Evolutionary conservation across 768 basidiomycete genomes (phyloP), one percentile per base, ranked within the genome.

Genomic region (Roridomyces roridus): DNA sequence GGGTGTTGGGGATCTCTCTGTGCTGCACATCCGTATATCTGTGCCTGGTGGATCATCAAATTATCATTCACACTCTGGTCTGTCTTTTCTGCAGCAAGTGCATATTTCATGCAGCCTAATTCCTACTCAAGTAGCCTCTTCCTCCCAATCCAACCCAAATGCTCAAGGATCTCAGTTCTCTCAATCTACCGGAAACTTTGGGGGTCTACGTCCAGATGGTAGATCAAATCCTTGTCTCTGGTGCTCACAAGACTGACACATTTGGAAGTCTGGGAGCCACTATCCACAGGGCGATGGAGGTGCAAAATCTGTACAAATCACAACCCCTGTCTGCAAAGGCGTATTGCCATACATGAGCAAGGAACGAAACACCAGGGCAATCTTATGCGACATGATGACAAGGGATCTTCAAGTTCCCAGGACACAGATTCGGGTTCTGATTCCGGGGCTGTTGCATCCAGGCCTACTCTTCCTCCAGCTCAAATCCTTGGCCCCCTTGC

Each of bases 1-100:
- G 6, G 51, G 51, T 5, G 39, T 53, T 39, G 14, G 44, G n/a
- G 51, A 53, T 21, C 43, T 46, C 6, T 53, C 51, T 1, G 51
- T 53, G 21, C 1, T 53, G 3, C 36, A 53, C 39, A 43, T 53
- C 8, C 42, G 44, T 7, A 39, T 24, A n/a, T 52, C 51, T 18
- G 34, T 52, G 3, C 21, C 28, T 9, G 51, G 51, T n/a, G 44
- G 51, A 4, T 24, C 34, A 46, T 26, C 44, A 40, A 10, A 39
- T 18, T 10, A 5, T 24, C 15, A 23, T 37, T 23, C 44, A 28
- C 5, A 39, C 18, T 23, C 12, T 24, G 35, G 35, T 37, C 24
- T 10, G 23, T 12, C 8, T n/a, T 24, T 47, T 36, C 29, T 31
- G 29, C 29, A 31, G 14, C 14, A 14, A 31, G 29, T 31, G 29